A percentile compares a stretch with the other conserved stretches of the same genome.
Evolutionary conservation across 495 filamentous ascomycete species (phyloP).

Genomic region (Apodospora peruviana): DNA sequence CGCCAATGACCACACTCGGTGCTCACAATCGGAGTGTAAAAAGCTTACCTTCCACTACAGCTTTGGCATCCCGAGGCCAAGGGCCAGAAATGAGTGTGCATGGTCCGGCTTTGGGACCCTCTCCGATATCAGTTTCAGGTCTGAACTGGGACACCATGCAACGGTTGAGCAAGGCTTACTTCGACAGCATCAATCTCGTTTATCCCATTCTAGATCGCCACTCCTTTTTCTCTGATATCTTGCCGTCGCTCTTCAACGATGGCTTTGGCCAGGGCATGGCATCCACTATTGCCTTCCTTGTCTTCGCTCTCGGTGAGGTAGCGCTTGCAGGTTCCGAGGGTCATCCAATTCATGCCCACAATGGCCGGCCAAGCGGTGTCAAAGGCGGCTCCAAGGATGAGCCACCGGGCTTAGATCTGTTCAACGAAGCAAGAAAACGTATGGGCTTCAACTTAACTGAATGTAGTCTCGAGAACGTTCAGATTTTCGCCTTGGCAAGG

Average conservation of each 20-base stretch:
- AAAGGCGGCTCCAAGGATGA: conserved; percentile 41
- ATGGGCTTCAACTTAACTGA: conserved; percentile 52
- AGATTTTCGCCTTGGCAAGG: conserved; percentile 50
- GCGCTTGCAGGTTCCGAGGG: conserved; percentile 44
- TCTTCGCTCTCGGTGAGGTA: conserved; percentile 52
- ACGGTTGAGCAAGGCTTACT: conserved; percentile 45
- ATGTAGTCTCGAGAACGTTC: conserved; percentile 52
- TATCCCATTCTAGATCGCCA: conserved; percentile 53
- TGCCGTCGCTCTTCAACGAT: conserved; percentile 39
- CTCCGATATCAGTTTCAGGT: conserved; percentile 5
- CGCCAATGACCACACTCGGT: conserved; percentile 40
- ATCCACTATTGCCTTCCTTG: conserved; percentile 49
- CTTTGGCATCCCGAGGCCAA: background rate
- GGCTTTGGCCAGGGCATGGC: conserved; percentile 45
- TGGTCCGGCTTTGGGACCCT: background rate
- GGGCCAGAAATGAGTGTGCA: conserved; percentile 1
- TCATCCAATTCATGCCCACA: conserved; percentile 33
- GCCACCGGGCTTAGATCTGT: conserved; percentile 53
- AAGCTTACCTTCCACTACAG: conserved; percentile 8
- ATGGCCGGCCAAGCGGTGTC: conserved; percentile 46
- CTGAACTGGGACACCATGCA: conserved; percentile 47
- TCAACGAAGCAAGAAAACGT: conserved; percentile 54
- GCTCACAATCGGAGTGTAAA: conserved; percentile 17
- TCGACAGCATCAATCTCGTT: conserved; percentile 50
- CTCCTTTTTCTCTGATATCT: conserved; percentile 39